Base-by-base conservation (phyloP, 768 basidiomycete species). In the Strobilomyces dryophilus region DNA sequence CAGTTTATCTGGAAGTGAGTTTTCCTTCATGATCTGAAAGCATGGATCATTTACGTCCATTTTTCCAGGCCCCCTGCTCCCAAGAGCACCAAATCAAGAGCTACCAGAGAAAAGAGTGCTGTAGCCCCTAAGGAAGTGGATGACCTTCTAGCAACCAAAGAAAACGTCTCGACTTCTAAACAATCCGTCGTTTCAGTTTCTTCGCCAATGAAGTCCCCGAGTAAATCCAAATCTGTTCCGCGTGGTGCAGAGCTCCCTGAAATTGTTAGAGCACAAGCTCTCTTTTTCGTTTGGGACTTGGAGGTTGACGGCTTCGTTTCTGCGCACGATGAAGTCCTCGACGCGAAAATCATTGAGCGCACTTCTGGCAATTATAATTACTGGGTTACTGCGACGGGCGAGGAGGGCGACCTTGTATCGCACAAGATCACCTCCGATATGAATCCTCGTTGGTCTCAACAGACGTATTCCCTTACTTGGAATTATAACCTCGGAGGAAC, bases 1-100 rank as follows among this genome's bases (percentile, higher is more conserved):
- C 81, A 90, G 63, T 91, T 98, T 63, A 82, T 89, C 20, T 89
- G 85, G 81, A 79, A 79, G 89, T 93, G 61, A 70, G 88, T 79
- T 21, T 18, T n/a, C 46, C n/a, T 21, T 32, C 32, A 36, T 42
- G 14, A 21, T 1, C 29, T 37, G 34, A 34, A 52, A 31, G 26
- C 31, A 24, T 34, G 43, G 20, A 53, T 11, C 24, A 15, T 35
- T 56, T 27, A 47, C 31, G 20, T 15, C 39, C 3, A 24, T 36
- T 29, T 56, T 17, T 63, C 52, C 36, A 64, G 67, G 31, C 61
- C 64, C 14, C 59, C 68, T 49, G 54, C 58, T 49, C 49, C 60
- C 45, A 57, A 57, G 56, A 54, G 49, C 40, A 41, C 54, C 29
- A 56, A 56, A 55, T 52, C 63, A 39, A 62, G 62, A 40, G 32